Percentiles rank a stretch among this genome's conserved stretches.
These are phyloP conservation scores for Phytophthora capsici DNA, from an alignment of 352 stramenopile genomes.

Conservation along the genomic window DNA sequence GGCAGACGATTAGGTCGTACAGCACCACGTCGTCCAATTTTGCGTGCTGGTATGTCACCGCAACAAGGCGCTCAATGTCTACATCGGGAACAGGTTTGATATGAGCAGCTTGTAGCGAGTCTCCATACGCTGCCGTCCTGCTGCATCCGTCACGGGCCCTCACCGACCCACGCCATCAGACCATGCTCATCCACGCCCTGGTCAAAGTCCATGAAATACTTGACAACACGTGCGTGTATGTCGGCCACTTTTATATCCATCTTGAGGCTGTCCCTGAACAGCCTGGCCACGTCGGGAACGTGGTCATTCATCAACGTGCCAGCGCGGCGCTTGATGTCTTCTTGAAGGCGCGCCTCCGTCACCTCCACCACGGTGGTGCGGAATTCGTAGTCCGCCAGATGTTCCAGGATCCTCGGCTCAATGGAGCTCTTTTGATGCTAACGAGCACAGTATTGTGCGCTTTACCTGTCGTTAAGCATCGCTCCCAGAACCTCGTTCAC, in stretches of 20 bases:
- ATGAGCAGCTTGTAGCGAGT: neutral
- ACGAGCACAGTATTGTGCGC: neutral
- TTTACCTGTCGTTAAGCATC: neutral
- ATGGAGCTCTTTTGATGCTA: neutral
- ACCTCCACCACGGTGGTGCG: neutral
- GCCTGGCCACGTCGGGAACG: neutral
- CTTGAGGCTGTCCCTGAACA: neutral
- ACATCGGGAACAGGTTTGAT: neutral
- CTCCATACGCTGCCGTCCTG: neutral
- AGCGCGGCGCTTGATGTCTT: neutral
- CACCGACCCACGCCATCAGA: neutral
- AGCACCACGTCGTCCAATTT: too few relatives aligned
- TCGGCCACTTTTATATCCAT: neutral
- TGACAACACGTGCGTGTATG: neutral
- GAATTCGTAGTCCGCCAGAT: neutral
- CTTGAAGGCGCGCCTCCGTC: neutral
- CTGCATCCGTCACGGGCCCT: neutral
- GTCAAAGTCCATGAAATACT: neutral
- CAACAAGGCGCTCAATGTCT: too few relatives aligned
- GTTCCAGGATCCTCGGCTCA: neutral
- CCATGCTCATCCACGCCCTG: neutral
- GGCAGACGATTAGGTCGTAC: too few relatives aligned
- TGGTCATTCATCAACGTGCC: neutral
- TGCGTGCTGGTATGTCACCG: too few relatives aligned
- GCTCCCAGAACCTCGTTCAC: slow-evolving; percentile 45